phyloP scores from a whole-genome alignment of 2,329 filamentous ascomycete genomes.

The Aspergillus pseudotamarii region DNA sequence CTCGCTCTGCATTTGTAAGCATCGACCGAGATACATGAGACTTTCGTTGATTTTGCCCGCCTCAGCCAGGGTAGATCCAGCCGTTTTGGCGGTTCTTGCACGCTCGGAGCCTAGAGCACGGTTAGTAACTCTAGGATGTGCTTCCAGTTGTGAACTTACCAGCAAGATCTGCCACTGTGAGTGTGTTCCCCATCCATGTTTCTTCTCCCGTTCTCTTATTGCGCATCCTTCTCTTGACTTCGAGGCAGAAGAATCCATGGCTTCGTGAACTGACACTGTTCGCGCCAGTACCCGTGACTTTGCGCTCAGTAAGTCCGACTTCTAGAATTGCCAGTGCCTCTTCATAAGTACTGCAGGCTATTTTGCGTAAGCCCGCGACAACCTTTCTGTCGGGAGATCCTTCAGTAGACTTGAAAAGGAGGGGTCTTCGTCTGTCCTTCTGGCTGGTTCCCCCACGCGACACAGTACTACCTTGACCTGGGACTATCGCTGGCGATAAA shows the following conservation, averaged over 20 bases:
- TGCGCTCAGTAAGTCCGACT: conserved; percentile 81
- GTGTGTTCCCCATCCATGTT: conserved; percentile 73
- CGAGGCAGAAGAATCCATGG: conserved; percentile 94
- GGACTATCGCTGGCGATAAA: conserved; percentile 59
- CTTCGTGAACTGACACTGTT: conserved; percentile 92
- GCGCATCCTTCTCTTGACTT: conserved; percentile 77
- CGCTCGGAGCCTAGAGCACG: conserved; percentile 70
- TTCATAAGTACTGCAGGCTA: conserved; percentile 78
- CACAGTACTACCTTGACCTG: conserved; percentile 44
- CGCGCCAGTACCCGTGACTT: conserved; percentile 86
- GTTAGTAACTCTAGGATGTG: conserved; percentile 22
- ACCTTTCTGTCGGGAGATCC: conserved; percentile 87
- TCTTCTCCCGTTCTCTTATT: conserved; percentile 55
- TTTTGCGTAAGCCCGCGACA: conserved; percentile 86
- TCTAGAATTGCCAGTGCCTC: conserved; percentile 91
- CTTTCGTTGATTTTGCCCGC: conserved; percentile 98
- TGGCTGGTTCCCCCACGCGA: conserved; percentile 51
- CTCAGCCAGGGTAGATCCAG: conserved; percentile 87
- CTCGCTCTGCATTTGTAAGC: conserved; percentile 91
- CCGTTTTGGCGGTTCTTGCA: conserved; percentile 89
- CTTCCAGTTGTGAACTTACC: conserved; percentile 51
- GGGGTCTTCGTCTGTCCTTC: conserved; percentile 75
- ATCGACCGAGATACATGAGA: conserved; percentile 97
- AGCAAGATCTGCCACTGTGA: conserved; percentile 90
- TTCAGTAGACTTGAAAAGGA: conserved; percentile 93